Evolutionary conservation across 257 asterid genomes (phyloP).

Genomic region (Forsythia viridissima): DNA sequence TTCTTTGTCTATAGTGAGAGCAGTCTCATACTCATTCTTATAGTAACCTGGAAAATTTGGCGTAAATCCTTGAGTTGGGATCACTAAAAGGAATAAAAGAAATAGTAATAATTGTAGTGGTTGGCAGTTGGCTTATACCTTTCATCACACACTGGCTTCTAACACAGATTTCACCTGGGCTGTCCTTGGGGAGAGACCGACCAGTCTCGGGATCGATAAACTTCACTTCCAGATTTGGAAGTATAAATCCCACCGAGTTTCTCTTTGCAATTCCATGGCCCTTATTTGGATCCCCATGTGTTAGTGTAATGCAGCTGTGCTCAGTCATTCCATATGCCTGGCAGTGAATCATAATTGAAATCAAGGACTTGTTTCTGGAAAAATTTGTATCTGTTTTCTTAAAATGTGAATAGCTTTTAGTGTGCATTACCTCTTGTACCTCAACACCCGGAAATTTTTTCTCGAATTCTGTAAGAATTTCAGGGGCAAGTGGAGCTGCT

Average conservation of each 20-base stretch:
- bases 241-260: conserved; percentile 87
- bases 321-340: conserved; percentile 98
- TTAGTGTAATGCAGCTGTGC: conserved; percentile 88
- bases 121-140: conserved; percentile 36
- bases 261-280: conserved; percentile 64
- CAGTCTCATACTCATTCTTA: conserved; percentile 79
- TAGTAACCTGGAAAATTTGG: conserved; percentile 60
- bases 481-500: conserved; percentile 95
- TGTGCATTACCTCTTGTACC: conserved; percentile 71
- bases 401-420: neutral
- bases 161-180: conserved; percentile 85
- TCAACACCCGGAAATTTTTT: conserved; percentile 73
- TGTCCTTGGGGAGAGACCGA: conserved; percentile 59
- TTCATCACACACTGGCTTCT: conserved; percentile 92
- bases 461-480: conserved; percentile 68
- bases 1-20: conserved; percentile 66
- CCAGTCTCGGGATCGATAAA: conserved; percentile 77
- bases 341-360: neutral
- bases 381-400: neutral
- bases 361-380: neutral
- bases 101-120: neutral
- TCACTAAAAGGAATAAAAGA: neutral
- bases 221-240: conserved; percentile 87
- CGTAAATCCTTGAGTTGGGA: neutral
- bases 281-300: conserved; percentile 59